A percentile compares a stretch with the other conserved stretches of the same genome.
These are phyloP conservation scores for Vaccinium macrocarpon DNA, from an alignment of 148 eudicot genomes.

Conservation along the genomic window DNA sequence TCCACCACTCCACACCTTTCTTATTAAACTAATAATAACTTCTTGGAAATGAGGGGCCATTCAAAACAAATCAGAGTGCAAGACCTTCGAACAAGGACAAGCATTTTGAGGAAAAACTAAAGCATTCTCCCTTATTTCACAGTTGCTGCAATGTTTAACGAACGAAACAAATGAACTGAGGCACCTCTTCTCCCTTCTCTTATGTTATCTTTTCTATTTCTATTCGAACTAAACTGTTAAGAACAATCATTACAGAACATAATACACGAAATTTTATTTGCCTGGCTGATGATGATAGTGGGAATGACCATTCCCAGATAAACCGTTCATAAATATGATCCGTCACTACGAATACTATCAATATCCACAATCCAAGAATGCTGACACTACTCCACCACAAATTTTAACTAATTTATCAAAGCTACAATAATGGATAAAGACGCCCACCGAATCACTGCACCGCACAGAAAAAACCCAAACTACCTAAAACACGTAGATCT, in stretches of 20 bases:
- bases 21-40: background rate
- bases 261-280: background rate
- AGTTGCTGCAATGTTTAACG: background rate
- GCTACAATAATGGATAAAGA: background rate
- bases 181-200: background rate
- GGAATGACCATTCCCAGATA: background rate
- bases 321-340: background rate
- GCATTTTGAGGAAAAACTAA: background rate
- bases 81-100: too few species aligned
- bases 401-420: background rate
- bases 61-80: background rate
- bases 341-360: background rate
- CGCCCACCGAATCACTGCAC: background rate
- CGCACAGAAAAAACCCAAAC: background rate
- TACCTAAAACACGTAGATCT: conserved; percentile 3
- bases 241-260: background rate
- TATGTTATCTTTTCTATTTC: background rate
- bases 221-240: background rate
- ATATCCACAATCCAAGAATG: conserved; percentile 4
- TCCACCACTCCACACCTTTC: too few species aligned
- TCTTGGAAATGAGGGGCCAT: background rate
- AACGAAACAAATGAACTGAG: background rate
- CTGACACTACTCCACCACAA: background rate
- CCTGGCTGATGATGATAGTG: background rate
- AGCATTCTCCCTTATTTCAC: background rate